phyloP scores from a whole-genome alignment of 371 early-diverging fungal genomes.

The Circinella minor region DNA sequence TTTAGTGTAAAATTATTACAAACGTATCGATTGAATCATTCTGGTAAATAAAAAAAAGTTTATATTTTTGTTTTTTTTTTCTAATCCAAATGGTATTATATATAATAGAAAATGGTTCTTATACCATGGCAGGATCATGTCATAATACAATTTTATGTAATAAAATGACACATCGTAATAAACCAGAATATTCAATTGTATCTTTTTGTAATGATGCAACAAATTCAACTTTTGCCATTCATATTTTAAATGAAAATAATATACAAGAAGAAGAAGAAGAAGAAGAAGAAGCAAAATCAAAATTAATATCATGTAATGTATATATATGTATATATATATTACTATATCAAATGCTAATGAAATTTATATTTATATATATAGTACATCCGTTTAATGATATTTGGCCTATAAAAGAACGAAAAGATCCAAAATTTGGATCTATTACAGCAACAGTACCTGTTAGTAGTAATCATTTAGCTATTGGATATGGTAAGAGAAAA shows the following conservation, averaged over 20 bases:
- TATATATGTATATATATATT: background rate
- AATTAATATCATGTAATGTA: background rate
- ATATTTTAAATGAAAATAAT: background rate
- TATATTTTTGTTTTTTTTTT: too few relatives aligned
- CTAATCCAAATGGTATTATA: too few relatives aligned
- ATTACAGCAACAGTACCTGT: constrained; percentile 58
- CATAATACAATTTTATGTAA: background rate
- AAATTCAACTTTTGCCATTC: constrained; percentile 23
- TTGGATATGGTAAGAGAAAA: constrained; percentile 55
- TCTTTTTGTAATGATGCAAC: constrained; percentile 30
- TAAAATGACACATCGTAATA: background rate
- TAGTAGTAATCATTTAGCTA: constrained; percentile 56
- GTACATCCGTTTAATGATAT: constrained; percentile 21
- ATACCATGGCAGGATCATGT: background rate
- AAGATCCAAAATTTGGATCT: constrained; percentile 32
- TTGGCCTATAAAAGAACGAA: constrained; percentile 39
- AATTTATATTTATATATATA: constrained; percentile 1
- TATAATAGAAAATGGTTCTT: background rate
- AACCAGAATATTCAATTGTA: background rate
- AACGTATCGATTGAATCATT: constrained; percentile 23
- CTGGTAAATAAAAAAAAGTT: constrained; percentile 17
- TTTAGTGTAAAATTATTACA: constrained; percentile 28
- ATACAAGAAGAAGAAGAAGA: background rate
- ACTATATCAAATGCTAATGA: background rate
- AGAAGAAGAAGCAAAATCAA: background rate